Percentiles rank a stretch among this genome's conserved stretches.
Conservation (phyloP, 257 asterid genomes). For the Nemophila menziesii region DNA sequence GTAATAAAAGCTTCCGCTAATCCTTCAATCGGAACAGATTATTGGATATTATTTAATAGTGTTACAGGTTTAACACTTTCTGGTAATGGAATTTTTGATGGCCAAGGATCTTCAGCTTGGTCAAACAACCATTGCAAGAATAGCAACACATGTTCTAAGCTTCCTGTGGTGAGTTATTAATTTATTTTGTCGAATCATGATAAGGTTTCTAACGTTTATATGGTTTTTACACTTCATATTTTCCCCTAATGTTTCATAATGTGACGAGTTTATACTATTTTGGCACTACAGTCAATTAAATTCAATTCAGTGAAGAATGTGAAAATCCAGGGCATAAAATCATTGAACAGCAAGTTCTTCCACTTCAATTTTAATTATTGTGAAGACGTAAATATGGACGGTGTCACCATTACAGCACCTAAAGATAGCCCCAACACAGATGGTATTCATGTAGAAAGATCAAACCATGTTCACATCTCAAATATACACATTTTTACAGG, state of each 20-base stretch:
- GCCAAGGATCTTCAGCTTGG: constrained; percentile 16
- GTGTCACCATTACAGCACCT: constrained; percentile 6
- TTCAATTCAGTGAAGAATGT: constrained; percentile 6
- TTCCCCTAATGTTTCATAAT: not conserved
- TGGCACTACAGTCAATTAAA: constrained; percentile 1
- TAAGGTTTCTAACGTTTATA: not conserved
- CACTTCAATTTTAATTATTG: constrained; percentile 7
- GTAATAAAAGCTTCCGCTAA: constrained; percentile 4
- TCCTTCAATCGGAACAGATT: not conserved
- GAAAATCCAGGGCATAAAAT: constrained; percentile 5
- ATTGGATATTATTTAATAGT: constrained; percentile 7
- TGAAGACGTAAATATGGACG: not conserved
- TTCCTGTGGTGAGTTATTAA: constrained; percentile 5
- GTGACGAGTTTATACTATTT: not conserved
- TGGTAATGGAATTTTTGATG: constrained; percentile 12
- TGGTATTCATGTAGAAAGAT: constrained; percentile 13
- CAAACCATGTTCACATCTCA: not conserved
- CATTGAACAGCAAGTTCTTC: constrained; percentile 14
- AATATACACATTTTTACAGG: constrained; percentile 8
- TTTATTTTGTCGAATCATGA: not conserved
- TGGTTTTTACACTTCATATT: no score
- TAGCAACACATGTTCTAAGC: not conserved
- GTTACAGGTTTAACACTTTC: constrained; percentile 1
- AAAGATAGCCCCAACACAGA: constrained; percentile 14
- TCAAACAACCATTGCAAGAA: not conserved